Evolutionary conservation across 768 basidiomycete species (phyloP).

Genomic region (Psilocybe tampanensis): DNA sequence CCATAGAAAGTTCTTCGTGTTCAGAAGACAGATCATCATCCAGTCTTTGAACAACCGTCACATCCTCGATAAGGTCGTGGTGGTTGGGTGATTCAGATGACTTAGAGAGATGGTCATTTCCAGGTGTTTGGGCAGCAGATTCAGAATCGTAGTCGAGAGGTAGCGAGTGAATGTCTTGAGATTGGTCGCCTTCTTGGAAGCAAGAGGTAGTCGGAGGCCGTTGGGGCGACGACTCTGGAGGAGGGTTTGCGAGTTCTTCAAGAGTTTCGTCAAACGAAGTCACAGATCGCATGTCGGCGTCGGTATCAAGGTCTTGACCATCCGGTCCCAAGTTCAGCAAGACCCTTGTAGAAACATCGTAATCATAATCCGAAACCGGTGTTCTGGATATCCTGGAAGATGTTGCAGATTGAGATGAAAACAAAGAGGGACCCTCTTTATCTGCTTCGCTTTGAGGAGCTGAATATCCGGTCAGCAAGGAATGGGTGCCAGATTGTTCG

Average conservation of each 20-base stretch:
- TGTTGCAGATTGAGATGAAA: conserved; percentile 8
- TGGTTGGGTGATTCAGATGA: not conserved
- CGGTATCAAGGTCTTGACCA: not conserved
- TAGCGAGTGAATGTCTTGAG: not conserved
- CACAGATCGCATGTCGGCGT: conserved; percentile 4
- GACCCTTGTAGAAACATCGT: conserved; percentile 2
- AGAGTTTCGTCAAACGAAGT: conserved; percentile 10
- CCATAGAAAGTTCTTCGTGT: not conserved
- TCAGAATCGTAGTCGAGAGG: not conserved
- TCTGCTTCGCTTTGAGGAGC: not conserved
- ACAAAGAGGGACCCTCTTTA: conserved; percentile 9
- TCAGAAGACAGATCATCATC: not conserved
- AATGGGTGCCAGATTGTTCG: conserved; percentile 4
- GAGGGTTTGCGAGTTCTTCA: conserved; percentile 13
- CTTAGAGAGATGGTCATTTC: not conserved
- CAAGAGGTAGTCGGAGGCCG: not conserved
- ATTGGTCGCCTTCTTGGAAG: not conserved
- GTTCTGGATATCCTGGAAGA: conserved; percentile 1
- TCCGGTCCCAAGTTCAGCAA: conserved; percentile 2
- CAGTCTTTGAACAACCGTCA: not conserved
- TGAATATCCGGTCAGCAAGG: not conserved
- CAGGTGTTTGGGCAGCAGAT: not conserved
- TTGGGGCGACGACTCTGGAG: conserved; percentile 17
- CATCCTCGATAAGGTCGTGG: not conserved
- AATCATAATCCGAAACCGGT: conserved; percentile 3